Conservation (phyloP, 78 protist genomes). For the Protostelium mycophagum region DNA sequence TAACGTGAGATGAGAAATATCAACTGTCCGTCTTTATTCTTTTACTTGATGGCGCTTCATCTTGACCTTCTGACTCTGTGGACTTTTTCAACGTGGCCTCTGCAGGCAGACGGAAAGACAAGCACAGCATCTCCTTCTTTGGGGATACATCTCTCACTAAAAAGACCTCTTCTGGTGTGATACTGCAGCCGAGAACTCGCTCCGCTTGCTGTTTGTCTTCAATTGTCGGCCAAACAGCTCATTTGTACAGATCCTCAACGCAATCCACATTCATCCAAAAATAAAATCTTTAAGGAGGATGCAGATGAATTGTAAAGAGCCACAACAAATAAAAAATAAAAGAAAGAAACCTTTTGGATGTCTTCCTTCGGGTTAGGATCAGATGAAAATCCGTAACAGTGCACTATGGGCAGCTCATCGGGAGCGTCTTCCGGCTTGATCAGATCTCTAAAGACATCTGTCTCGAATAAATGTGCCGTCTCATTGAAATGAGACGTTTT, state of each 20-base stretch:
- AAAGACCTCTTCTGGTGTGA: not conserved
- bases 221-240: too few species aligned
- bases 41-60: too few species aligned
- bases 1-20: too few species aligned
- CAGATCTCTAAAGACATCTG: not conserved
- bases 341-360: not conserved
- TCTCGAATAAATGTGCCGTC: not conserved
- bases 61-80: too few species aligned
- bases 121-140: constrained; percentile 73
- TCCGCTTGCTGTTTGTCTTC: constrained; percentile 8
- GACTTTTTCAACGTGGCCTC: too few species aligned
- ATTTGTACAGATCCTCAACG: too few species aligned
- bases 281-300: not conserved
- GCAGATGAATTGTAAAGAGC: not conserved
- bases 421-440: not conserved
- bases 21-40: too few species aligned
- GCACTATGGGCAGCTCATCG: constrained; percentile 36
- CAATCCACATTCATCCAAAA: too few species aligned
- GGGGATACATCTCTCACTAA: constrained; percentile 84
- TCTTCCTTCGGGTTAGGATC: constrained; percentile 3
- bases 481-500: not conserved
- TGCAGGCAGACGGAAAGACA: constrained; percentile 38
- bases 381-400: constrained; percentile 58
- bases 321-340: not conserved
- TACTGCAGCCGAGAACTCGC: not conserved